Conservation (phyloP, 2,329 filamentous ascomycete species). For the Paecilomyces formosus region DNA sequence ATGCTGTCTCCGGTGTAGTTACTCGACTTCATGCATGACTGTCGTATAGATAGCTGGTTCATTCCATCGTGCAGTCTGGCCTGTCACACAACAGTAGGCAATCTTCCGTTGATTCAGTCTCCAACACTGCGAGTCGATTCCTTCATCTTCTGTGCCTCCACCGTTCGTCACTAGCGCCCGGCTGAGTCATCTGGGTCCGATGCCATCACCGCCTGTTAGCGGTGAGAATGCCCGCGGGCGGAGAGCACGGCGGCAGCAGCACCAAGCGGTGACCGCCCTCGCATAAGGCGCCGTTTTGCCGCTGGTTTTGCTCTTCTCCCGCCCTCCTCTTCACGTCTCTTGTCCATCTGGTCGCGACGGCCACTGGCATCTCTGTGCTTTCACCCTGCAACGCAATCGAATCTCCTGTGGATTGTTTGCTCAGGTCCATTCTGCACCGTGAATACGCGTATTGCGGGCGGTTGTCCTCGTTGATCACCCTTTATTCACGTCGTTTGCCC, state of each 20-base stretch:
- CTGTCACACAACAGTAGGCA: no score
- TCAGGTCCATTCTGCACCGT: not conserved
- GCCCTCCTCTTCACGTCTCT: conserved; percentile 5
- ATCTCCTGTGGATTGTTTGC: not conserved
- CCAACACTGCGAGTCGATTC: no score
- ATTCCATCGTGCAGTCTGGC: no score
- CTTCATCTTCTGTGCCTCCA: not conserved
- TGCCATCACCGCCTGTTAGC: conserved; percentile 6
- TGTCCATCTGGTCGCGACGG: not conserved
- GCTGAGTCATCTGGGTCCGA: not conserved
- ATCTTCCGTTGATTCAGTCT: no score
- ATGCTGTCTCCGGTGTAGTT: no score
- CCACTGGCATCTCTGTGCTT: not conserved
- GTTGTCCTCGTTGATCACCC: not conserved
- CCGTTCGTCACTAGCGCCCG: not conserved
- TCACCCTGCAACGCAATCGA: not conserved
- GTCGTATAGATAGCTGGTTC: no score
- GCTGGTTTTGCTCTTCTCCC: conserved; percentile 17
- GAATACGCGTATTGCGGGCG: not conserved
- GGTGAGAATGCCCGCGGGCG: conserved; percentile 4
- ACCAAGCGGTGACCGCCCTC: conserved; percentile 22
- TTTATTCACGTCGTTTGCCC: not conserved
- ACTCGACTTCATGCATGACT: no score
- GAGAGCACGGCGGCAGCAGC: not conserved
- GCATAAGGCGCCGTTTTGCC: conserved; percentile 25